These are phyloP conservation scores for Thalassiosira livingstoniorum DNA, from an alignment of 352 stramenopile genomes.

Conservation along the genomic window DNA sequence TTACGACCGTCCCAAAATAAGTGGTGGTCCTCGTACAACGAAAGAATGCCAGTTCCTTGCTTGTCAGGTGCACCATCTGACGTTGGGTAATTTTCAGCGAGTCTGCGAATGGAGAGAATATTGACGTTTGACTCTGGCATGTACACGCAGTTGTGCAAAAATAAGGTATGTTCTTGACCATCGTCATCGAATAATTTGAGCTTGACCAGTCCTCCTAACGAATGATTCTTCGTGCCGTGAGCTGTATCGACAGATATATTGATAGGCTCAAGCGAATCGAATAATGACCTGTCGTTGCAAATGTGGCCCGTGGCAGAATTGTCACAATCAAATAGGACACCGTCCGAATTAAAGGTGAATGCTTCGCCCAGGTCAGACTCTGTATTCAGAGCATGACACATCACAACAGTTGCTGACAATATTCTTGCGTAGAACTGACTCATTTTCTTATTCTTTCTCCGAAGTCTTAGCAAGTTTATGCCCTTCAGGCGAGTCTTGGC, in stretches of 20 bases:
- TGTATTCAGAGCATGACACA: too few relatives aligned
- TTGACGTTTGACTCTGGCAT: background rate
- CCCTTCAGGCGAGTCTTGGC: too few relatives aligned
- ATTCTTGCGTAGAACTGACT: too few relatives aligned
- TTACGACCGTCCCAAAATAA: slow-evolving; percentile 20
- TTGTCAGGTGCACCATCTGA: slow-evolving; percentile 1
- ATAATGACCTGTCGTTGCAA: slow-evolving; percentile 20
- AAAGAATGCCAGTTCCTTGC: slow-evolving; percentile 2
- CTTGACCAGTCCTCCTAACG: slow-evolving; percentile 4
- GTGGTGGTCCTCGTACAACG: background rate
- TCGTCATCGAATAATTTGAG: slow-evolving; percentile 17
- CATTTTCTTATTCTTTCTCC: too few relatives aligned
- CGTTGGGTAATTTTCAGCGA: background rate
- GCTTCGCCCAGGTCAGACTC: slow-evolving; percentile 18
- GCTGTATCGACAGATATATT: slow-evolving; percentile 9
- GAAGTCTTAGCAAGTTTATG: too few relatives aligned
- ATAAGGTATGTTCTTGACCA: slow-evolving; percentile 3
- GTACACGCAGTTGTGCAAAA: slow-evolving; percentile 1
- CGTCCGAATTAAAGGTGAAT: too few relatives aligned
- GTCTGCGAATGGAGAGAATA: slow-evolving; percentile 3
- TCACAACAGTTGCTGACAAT: too few relatives aligned
- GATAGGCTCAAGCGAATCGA: slow-evolving; percentile 4
- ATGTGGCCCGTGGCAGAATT: slow-evolving; percentile 34
- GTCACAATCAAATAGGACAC: slow-evolving; percentile 29
- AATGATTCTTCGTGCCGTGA: background rate